A percentile compares a stretch with the other conserved stretches of the same genome.
These are phyloP conservation scores for Stereum hirsutum DNA, from an alignment of 1,284 basidiomycete genomes.

Conservation along the genomic window DNA sequence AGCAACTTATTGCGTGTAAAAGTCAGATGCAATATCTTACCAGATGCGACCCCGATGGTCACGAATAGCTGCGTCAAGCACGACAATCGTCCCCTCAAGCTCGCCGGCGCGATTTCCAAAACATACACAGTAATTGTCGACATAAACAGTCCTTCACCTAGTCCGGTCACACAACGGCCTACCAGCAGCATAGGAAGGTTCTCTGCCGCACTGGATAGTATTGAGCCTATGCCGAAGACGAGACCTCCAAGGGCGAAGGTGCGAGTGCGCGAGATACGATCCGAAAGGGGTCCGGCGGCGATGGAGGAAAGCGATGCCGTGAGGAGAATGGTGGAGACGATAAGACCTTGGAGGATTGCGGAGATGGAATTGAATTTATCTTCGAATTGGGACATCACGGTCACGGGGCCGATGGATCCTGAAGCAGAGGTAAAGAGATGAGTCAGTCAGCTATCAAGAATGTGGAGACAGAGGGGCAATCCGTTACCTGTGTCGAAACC, in stretches of 20 bases:
- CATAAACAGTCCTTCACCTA: conserved; percentile 41
- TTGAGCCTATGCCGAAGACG: conserved; percentile 30
- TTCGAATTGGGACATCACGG: conserved; percentile 34
- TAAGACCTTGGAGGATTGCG: conserved; percentile 30
- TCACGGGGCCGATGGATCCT: conserved; percentile 37
- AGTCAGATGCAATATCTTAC: conserved; percentile 12
- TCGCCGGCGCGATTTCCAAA: conserved; percentile 33
- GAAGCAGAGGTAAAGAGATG: not conserved
- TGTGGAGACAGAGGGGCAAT: too few species aligned
- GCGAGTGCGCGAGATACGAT: conserved; percentile 37
- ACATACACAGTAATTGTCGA: conserved; percentile 37
- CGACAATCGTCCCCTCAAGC: conserved; percentile 31
- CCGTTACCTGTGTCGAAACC: conserved; percentile 31
- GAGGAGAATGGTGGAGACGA: conserved; percentile 35
- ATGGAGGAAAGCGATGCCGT: conserved; percentile 35
- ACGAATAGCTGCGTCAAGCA: conserved; percentile 36
- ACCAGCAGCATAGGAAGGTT: conserved; percentile 29
- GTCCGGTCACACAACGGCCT: conserved; percentile 36
- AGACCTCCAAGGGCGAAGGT: conserved; percentile 32
- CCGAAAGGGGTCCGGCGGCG: conserved; percentile 36
- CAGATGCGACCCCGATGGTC: conserved; percentile 32
- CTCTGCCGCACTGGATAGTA: conserved; percentile 23
- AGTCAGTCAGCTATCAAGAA: not conserved
- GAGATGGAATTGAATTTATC: conserved; percentile 24
- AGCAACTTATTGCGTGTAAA: not conserved